These are phyloP conservation scores for Talaromyces atroroseus DNA, from an alignment of 2,329 filamentous ascomycete genomes.

Conservation along the genomic window DNA sequence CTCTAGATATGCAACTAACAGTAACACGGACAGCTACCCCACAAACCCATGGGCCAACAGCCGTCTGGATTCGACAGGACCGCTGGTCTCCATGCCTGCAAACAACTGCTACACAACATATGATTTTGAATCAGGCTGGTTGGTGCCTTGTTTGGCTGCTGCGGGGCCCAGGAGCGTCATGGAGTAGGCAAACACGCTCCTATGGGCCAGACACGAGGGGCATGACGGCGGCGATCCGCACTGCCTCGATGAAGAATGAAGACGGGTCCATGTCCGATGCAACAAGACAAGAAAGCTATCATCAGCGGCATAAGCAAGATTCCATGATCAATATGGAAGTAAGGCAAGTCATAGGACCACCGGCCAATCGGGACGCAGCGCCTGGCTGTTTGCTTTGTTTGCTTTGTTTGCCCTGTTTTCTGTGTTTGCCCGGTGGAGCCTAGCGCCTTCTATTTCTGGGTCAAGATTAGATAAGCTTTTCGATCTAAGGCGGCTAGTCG, in stretches of 20 bases:
- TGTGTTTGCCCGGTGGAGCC: not conserved
- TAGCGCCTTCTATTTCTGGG: no score
- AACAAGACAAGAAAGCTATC: not conserved
- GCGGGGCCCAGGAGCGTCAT: constrained; percentile 9
- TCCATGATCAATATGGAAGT: no score
- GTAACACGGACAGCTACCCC: constrained; percentile 2
- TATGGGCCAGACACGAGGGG: not conserved
- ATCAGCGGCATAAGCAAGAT: no score
- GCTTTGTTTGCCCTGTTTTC: constrained; percentile 3
- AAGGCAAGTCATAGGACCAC: not conserved
- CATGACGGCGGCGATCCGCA: constrained; percentile 5
- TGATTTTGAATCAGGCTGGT: constrained; percentile 2
- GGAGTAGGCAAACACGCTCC: not conserved
- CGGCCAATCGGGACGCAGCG: constrained; percentile 2
- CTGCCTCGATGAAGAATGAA: not conserved
- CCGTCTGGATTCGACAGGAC: not conserved
- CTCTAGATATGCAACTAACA: not conserved
- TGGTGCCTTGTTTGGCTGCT: constrained; percentile 11
- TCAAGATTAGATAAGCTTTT: no score
- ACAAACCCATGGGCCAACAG: constrained; percentile 5
- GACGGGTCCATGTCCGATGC: not conserved
- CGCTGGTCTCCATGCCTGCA: not conserved
- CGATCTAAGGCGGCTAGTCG: no score
- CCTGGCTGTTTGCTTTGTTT: not conserved
- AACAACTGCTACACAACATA: not conserved